These are phyloP conservation scores for Skeletonema menzelii DNA, from an alignment of 108 stramenopile genomes.

Conservation along the genomic window DNA sequence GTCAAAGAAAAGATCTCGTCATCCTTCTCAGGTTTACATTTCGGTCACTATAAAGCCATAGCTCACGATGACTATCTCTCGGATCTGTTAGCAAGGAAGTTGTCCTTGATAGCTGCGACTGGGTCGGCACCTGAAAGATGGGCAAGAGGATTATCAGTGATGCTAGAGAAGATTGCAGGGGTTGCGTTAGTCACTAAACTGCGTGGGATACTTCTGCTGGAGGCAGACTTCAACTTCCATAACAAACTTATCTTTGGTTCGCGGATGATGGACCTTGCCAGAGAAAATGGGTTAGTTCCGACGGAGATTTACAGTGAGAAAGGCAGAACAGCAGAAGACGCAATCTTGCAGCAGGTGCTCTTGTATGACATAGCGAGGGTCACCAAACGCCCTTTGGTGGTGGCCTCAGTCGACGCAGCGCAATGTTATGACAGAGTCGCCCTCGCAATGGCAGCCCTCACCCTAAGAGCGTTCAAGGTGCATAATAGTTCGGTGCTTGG, in stretches of 20 bases:
- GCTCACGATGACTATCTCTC: too few relatives aligned
- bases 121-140: too few relatives aligned
- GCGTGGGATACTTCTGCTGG: constrained; percentile 14
- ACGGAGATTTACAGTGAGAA: constrained; percentile 16
- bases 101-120: too few relatives aligned
- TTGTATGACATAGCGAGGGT: constrained; percentile 8
- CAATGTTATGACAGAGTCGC: constrained; percentile 26
- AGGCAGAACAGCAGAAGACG: constrained; percentile 24
- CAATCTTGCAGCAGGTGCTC: constrained; percentile 5
- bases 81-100: too few relatives aligned
- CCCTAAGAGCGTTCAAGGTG: background rate
- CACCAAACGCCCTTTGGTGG: background rate
- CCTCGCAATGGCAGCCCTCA: constrained; percentile 6
- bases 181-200: constrained; percentile 3
- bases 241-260: constrained; percentile 18
- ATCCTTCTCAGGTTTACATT: constrained; percentile 13
- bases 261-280: background rate
- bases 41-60: constrained; percentile 11
- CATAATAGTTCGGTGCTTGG: background rate
- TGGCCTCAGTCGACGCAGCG: constrained; percentile 1
- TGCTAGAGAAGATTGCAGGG: constrained; percentile 10
- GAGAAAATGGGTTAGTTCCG: background rate
- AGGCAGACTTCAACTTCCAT: constrained; percentile 14
- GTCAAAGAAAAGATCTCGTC: constrained; percentile 15
- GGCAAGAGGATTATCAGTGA: too few relatives aligned